phyloP scores from a whole-genome alignment of 2,329 filamentous ascomycete genomes.

The Ceratocystis cubensis region DNA sequence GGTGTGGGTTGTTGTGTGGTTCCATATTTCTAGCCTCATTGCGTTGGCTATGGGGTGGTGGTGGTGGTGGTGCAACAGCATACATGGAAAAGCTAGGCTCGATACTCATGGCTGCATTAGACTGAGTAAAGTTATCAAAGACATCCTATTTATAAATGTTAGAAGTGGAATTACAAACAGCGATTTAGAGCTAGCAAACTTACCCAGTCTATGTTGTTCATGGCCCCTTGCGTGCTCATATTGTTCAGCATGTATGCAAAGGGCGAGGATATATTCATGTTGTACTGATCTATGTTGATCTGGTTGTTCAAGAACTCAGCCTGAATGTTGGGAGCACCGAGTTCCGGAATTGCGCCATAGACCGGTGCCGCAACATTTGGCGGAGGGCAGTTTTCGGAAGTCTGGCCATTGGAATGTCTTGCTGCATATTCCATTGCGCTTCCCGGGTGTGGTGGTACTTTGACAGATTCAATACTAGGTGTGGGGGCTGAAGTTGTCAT shows the following conservation, averaged over 20 bases:
- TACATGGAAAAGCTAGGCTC: slow-evolving; percentile 13
- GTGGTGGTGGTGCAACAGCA: not conserved
- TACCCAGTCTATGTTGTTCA: slow-evolving; percentile 39
- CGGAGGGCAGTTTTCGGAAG: not conserved
- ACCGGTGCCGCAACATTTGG: not conserved
- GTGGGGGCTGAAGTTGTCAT: not conserved
- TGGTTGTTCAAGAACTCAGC: not conserved
- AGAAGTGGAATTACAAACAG: not conserved
- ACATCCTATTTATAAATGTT: slow-evolving; percentile 32
- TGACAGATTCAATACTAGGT: not conserved
- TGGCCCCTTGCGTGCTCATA: slow-evolving; percentile 27
- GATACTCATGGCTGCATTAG: slow-evolving; percentile 15
- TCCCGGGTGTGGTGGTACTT: not conserved
- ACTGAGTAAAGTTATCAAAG: slow-evolving; percentile 45
- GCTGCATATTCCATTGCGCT: not conserved
- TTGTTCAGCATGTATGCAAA: slow-evolving; percentile 38
- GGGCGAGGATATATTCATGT: not conserved
- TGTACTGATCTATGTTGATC: not conserved
- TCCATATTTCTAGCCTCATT: not conserved
- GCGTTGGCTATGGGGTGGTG: not conserved
- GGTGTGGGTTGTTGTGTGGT: not conserved
- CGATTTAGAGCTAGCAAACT: slow-evolving; percentile 21
- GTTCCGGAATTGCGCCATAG: not conserved
- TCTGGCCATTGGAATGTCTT: not conserved
- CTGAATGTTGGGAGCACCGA: not conserved